Base-by-base conservation (phyloP, 345 rosid species). In the Citrus cavaleriei region DNA sequence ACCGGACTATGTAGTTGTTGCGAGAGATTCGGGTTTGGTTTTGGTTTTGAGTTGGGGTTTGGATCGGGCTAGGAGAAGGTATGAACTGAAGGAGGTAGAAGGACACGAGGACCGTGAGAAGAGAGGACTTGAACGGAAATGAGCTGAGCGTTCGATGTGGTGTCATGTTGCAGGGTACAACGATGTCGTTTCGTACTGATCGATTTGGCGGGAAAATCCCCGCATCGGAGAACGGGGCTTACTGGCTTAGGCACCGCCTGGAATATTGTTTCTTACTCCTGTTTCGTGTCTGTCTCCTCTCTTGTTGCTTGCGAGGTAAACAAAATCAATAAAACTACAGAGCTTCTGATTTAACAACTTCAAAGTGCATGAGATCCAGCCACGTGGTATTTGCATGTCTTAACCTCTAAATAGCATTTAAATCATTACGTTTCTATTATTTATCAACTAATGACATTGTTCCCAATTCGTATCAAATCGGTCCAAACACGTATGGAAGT, bases 1-100 rank as follows among this genome's bases (percentile, higher is more conserved):
- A 96, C 51, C 99, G 92, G 86, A 92, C 90, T 75, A 96, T 88
- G 89, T 89, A 92, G 84, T 86, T 90, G 63, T 61, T 74, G 6
- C 67, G 61, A 35, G 79, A 14, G 9, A 70, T 24, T 59, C 32
- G 69, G 63, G 72, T 74, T 14, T 38, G 80, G 62, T 78, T 46
- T 1, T 61, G 84, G 77, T 63, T 75, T 80, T 69, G 83, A 54
- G 75, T 69, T 70, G 40, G 85, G 71, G 72, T 73, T 21, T 63
- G 77, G 80, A 76, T 70, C 25, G 49, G 84, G 76, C 60, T 12
- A 38, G 73, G 70, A 59, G 67, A 70, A 81, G 78, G 85, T 34
- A 80, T 84, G 81, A 86, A 82, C 79, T 71, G 84, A 86, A 86
- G 66, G 84, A 90, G 73, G 70, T 59, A 70, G 22, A 85, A 68